Base-by-base conservation (phyloP, 75 land plant genomes). In the Cupressus sempervirens region DNA sequence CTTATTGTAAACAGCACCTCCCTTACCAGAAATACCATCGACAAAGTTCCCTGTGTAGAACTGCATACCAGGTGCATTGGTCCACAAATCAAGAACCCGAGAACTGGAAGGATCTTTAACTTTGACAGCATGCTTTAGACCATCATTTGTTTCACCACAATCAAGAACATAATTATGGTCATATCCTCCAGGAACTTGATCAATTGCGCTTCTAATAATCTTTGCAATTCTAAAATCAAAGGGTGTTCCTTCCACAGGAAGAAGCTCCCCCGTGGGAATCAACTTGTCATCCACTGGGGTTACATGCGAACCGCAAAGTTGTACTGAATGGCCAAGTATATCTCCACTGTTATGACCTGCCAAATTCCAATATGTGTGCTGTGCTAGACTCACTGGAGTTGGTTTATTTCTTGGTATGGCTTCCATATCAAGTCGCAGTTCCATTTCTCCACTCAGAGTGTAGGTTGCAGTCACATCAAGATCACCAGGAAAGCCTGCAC, bases 341-440 rank as follows among this genome's bases (percentile, higher is more conserved):
- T 85, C 76, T 15, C 99, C 99, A 11, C 91, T 88, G 82, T 87
- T 87, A 82, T 97, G 99, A 48, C 99, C 99, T 8, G 91, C 92
- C 77, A 97, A 87, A 85, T 97, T 97, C 98, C 98, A 97, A 82
- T 97, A 97, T 16, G 94, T 92, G 86, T 97, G 99, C 83, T 96
- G 98, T 14, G 98, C 96, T 34, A 97, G 85, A 90, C 83, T 97
- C 73, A 97, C 86, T 43, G 96, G 96, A 43, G 99, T 96, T n/a
- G 94, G 83, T 86, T 96, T 97, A 88, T 88, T 93, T 45, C 83
- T 80, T 20, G 99, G 96, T 38, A 88, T 89, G 18, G 95, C 99
- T 86, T 91, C 91, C 98, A 97, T 96, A 54, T 96, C 98, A 45
- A 93, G 93, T 80, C 91, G 88, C 85, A 96, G 76, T 74, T 92